Conservation (phyloP, 805 yeast species). For the Barnettozyma pratensis region DNA sequence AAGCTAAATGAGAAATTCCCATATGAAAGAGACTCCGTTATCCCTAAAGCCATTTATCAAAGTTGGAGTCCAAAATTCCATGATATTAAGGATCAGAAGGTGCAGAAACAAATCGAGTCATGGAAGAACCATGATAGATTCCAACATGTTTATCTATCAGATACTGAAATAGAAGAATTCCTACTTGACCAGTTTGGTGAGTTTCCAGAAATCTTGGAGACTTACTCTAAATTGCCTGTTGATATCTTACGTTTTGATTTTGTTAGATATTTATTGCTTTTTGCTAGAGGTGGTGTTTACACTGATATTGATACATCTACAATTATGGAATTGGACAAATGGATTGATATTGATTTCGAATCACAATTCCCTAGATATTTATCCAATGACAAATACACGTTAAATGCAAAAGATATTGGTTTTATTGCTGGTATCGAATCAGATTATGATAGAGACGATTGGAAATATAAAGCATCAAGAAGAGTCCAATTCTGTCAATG, state of each 20-base stretch:
- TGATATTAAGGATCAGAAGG: constrained; percentile 26
- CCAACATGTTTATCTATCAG: constrained; percentile 27
- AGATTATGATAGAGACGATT: constrained; percentile 46
- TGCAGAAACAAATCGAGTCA: constrained; percentile 11
- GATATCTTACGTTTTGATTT: constrained; percentile 51
- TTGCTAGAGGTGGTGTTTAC: constrained; percentile 54
- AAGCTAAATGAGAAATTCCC: constrained; percentile 12
- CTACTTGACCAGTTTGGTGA: constrained; percentile 32
- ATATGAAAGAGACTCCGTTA: constrained; percentile 16
- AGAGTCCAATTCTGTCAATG: constrained; percentile 61
- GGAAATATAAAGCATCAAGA: constrained; percentile 48
- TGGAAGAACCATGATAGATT: constrained; percentile 18
- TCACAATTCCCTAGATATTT: not conserved
- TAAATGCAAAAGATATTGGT: constrained; percentile 34
- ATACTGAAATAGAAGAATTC: constrained; percentile 35
- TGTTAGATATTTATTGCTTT: constrained; percentile 47
- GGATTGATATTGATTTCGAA: constrained; percentile 43
- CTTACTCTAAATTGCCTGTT: constrained; percentile 45
- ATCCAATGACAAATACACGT: constrained; percentile 26
- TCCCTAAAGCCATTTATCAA: constrained; percentile 46
- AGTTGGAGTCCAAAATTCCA: constrained; percentile 34
- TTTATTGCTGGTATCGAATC: constrained; percentile 51
- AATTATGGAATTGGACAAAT: constrained; percentile 43
- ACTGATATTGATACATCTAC: constrained; percentile 51
- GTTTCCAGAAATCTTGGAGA: constrained; percentile 47